These are phyloP conservation scores for Pneumocystis carinii DNA, from an alignment of 1,139 yeast species.

Conservation along the genomic window DNA sequence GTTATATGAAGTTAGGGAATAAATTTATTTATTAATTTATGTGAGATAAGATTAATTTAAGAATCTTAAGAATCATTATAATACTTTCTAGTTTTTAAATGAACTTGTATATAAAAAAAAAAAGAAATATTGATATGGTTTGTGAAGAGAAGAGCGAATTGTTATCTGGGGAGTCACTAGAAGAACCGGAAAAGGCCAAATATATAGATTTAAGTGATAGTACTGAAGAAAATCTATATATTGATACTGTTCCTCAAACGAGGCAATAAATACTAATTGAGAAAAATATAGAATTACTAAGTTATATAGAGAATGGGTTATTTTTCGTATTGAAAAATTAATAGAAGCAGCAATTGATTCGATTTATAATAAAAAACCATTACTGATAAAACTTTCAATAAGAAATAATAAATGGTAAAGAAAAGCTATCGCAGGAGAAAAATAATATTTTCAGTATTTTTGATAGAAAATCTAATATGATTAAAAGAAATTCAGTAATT, in stretches of 20 bases:
- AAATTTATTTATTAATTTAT: too few relatives aligned
- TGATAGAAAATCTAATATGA: neutral
- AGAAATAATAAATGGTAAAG: neutral
- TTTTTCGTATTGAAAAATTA: neutral
- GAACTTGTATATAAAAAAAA: neutral
- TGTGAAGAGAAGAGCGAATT: neutral
- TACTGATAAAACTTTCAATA: neutral
- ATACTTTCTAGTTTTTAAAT: neutral
- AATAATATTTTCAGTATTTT: neutral
- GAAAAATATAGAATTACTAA: neutral
- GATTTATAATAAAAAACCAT: neutral
- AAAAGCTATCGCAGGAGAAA: neutral
- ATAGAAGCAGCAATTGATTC: neutral
- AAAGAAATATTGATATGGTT: neutral
- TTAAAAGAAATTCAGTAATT: neutral
- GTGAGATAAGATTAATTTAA: too few relatives aligned
- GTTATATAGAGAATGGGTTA: neutral
- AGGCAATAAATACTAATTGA: neutral
- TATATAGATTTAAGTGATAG: neutral
- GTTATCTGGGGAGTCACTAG: neutral
- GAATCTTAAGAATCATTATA: too few relatives aligned
- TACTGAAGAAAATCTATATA: neutral
- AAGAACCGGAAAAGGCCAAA: neutral
- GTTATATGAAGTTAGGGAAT: too few relatives aligned
- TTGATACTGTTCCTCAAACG: neutral